Conservation (phyloP, 2,329 filamentous ascomycete genomes). For the Ophiostoma tasmaniense region DNA sequence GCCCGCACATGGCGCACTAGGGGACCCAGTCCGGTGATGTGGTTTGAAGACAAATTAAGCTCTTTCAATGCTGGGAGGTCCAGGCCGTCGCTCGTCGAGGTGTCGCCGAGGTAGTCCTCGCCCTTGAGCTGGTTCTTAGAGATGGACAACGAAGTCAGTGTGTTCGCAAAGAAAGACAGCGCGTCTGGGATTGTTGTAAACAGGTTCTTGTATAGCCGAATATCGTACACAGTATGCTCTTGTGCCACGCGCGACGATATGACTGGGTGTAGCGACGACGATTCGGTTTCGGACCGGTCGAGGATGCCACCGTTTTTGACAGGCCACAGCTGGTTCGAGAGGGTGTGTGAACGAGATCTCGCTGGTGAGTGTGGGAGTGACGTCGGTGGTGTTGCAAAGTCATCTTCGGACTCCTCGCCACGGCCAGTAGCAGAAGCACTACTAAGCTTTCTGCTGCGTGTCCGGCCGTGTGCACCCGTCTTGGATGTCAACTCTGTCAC, state of each 20-base stretch:
- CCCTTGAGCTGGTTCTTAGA: constrained; percentile 64
- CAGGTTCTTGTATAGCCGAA: constrained; percentile 70
- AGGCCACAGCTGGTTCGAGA: constrained; percentile 40
- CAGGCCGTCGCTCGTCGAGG: constrained; percentile 44
- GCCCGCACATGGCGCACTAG: constrained; percentile 62
- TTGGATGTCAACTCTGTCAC: constrained; percentile 14
- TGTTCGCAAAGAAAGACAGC: constrained; percentile 61
- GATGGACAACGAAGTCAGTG: constrained; percentile 63
- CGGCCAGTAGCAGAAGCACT: constrained; percentile 11
- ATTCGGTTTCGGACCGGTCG: constrained; percentile 60
- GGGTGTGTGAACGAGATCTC: constrained; percentile 40
- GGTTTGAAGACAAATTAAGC: constrained; percentile 66
- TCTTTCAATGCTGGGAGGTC: constrained; percentile 67
- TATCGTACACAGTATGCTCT: constrained; percentile 42
- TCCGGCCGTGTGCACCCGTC: not conserved
- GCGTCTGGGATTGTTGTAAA: constrained; percentile 62
- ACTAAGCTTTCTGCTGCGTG: constrained; percentile 14
- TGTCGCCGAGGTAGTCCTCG: constrained; percentile 49
- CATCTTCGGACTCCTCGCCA: constrained; percentile 39
- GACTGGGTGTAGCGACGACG: constrained; percentile 50
- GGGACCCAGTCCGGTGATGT: constrained; percentile 60
- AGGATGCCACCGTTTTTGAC: constrained; percentile 54
- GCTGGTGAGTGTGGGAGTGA: constrained; percentile 43
- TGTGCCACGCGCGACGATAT: constrained; percentile 48
- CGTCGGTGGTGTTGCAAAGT: constrained; percentile 51